Evolutionary conservation across 768 basidiomycete species (phyloP).

Genomic region (Pleurotus tuoliensis): DNA sequence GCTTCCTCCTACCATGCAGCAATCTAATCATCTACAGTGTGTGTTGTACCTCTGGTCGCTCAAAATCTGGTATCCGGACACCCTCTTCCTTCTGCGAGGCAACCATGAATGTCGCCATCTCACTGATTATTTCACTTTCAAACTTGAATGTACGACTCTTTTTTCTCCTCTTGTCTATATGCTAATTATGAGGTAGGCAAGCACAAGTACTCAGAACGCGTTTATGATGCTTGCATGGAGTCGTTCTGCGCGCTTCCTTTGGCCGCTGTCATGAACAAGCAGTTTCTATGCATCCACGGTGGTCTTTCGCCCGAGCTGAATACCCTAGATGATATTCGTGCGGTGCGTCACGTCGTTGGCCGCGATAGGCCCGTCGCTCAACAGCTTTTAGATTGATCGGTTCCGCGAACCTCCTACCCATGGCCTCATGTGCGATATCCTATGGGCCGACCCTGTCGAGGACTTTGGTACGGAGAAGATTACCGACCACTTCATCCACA

Average conservation of each 20-base stretch:
- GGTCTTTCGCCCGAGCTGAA: constrained; percentile 94
- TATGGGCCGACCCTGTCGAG: constrained; percentile 98
- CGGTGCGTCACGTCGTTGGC: constrained; percentile 41
- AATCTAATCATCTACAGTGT: constrained; percentile 53
- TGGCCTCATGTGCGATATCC: constrained; percentile 97
- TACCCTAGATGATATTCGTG: constrained; percentile 91
- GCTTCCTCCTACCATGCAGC: neutral
- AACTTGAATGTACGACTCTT: constrained; percentile 83
- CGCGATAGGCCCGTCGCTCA: neutral
- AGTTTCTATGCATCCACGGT: constrained; percentile 98
- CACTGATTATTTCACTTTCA: constrained; percentile 99
- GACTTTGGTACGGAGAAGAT: constrained; percentile 96
- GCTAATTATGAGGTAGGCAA: constrained; percentile 56
- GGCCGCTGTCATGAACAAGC: constrained; percentile 98
- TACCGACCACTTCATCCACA: constrained; percentile 87
- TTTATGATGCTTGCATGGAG: constrained; percentile 98
- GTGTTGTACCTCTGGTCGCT: constrained; percentile 96
- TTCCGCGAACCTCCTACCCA: constrained; percentile 98
- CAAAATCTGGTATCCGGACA: constrained; percentile 99
- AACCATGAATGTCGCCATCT: constrained; percentile 99
- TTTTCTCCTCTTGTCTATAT: neutral
- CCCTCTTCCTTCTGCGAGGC: constrained; percentile 92
- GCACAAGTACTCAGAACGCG: constrained; percentile 95
- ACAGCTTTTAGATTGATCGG: constrained; percentile 73
- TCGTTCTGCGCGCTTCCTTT: constrained; percentile 94